Conservation (phyloP, 306 rosid species). For the Pterocarpus macrocarpus region DNA sequence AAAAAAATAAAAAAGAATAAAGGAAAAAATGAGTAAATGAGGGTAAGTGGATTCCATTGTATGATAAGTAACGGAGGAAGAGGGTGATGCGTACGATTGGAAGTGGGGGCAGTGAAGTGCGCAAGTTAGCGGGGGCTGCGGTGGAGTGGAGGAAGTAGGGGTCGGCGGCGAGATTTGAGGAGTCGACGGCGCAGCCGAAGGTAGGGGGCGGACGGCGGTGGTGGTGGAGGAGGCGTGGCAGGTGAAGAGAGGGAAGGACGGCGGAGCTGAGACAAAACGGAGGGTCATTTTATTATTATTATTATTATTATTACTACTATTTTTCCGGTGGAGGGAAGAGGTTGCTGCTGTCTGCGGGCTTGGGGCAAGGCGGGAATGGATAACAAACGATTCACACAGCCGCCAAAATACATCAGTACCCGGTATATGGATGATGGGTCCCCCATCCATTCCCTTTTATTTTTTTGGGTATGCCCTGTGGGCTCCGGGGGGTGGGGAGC, state of each 20-base stretch:
- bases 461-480: too few species aligned
- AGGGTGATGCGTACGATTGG: constrained; percentile 67
- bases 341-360: background rate
- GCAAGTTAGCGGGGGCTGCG: constrained; percentile 65
- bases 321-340: background rate
- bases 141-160: constrained; percentile 54
- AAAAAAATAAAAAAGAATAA: background rate
- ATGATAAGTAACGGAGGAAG: background rate
- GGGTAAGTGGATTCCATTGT: background rate
- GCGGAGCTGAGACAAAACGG: constrained; percentile 60
- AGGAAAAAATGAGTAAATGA: background rate
- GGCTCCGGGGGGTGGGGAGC: too few species aligned
- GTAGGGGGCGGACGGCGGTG: constrained; percentile 42
- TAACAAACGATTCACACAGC: background rate
- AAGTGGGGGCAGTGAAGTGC: constrained; percentile 88
- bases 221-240: constrained; percentile 59
- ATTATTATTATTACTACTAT: background rate
- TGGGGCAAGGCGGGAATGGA: constrained; percentile 66
- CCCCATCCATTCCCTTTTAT: too few species aligned
- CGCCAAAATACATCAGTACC: constrained; percentile 1
- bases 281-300: constrained; percentile 51
- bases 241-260: constrained; percentile 60
- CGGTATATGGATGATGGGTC: background rate
- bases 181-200: constrained; percentile 42
- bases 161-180: constrained; percentile 48